Evolutionary conservation across 345 rosid species (phyloP), one percentile per base, ranked within the genome.

Genomic region (Gossypium rotundifolium): DNA sequence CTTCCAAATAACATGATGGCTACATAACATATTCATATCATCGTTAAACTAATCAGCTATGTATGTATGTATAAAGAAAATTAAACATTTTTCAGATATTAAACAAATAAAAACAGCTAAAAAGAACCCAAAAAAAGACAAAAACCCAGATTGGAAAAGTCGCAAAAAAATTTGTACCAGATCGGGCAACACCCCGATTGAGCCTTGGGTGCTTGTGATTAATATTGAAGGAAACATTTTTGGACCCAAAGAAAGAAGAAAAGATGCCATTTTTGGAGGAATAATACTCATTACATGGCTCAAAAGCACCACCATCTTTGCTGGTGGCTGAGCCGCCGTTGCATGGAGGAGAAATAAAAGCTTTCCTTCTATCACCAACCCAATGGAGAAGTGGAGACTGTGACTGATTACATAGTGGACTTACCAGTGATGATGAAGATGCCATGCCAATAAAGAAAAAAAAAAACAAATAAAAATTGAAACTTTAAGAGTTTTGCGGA

Each of bases 331-430:
- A 69, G 4, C 45, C 64, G 46, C 46, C 73, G 20, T 81, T 65
- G 70, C 81, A 85, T 79, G 86, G 78, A 17, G 87, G 77, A 17
- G 80, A 65, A n/a, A 57, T 46, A 29, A 86, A 57, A 65, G 71
- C 68, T 33, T 75, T 81, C 77, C 89, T 78, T 75, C 91, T 83
- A 27, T 62, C 63, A 11, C 88, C 83, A 75, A 79, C 74, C 83
- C 87, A 17, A 12, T 22, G 40, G 44, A 72, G 61, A 61, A 63
- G 53, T 52, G 77, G 17, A 23, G 72, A 75, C 65, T 44, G 72
- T 7, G 71, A 12, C 76, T 72, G 83, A 74, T 79, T 91, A 85
- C 98, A 91, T 52, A 93, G 72, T 67, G 98, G 93, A 82, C 91
- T 84, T 16, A 94, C 77, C 72, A 83, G 40, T 33, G 40, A 75